These are phyloP conservation scores for Lichtheimia hyalospora DNA, from an alignment of 371 early-diverging fungal genomes.

Conservation along the genomic window DNA sequence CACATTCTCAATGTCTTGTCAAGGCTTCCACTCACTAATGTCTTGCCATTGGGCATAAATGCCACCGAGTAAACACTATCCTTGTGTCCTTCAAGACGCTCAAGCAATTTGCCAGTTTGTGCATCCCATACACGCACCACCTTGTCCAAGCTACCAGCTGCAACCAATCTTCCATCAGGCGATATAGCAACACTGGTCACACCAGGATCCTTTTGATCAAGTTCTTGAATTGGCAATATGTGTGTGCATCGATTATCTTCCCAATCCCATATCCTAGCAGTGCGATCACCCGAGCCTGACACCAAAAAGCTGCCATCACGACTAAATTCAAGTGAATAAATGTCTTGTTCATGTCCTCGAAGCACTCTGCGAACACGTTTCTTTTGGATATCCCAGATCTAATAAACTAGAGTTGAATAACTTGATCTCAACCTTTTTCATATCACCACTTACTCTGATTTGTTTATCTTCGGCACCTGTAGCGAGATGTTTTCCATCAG, in stretches of 20 bases:
- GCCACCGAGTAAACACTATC: constrained; percentile 96
- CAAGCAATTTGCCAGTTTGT: constrained; percentile 74
- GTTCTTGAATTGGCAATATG: constrained; percentile 76
- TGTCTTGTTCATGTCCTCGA: constrained; percentile 94
- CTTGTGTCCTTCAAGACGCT: constrained; percentile 92
- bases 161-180: constrained; percentile 75
- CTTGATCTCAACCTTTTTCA: not conserved
- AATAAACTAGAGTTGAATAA: constrained; percentile 22
- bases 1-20: constrained; percentile 94
- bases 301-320: constrained; percentile 88
- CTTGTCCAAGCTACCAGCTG: constrained; percentile 88
- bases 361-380: constrained; percentile 66
- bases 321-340: constrained; percentile 94
- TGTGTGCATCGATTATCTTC: constrained; percentile 69
- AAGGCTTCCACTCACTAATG: constrained; percentile 89
- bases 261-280: constrained; percentile 86
- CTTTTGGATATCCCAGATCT: constrained; percentile 78
- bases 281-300: constrained; percentile 94
- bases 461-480: constrained; percentile 98
- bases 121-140: constrained; percentile 92
- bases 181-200: constrained; percentile 92
- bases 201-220: constrained; percentile 84
- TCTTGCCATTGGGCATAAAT: constrained; percentile 90
- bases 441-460: constrained; percentile 66
- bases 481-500: constrained; percentile 88